Base-by-base conservation (phyloP, 805 yeast genomes). In the Kodamaea fukazawae region DNA sequence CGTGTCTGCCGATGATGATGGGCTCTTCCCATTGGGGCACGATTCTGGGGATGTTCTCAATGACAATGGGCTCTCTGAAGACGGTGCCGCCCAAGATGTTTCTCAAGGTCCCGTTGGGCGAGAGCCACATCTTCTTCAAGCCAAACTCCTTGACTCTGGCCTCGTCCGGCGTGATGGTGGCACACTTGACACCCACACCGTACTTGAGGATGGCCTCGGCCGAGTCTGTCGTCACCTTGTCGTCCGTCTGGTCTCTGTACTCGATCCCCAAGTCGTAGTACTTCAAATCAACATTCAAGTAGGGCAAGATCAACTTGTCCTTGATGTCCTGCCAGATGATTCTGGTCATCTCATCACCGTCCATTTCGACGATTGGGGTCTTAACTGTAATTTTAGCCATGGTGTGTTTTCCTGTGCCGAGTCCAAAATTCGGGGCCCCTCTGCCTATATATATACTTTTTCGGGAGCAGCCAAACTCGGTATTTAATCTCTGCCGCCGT, bases 281-380 rank as follows among this genome's bases (percentile, higher is more conserved):
- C 53, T 83, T 81, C 60, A 85, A 69, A 49, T 84, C 88, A 32
- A 85, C 73, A 48, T 85, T 85, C 47, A 85, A 61, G 58, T 78
- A 83, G 6, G 91, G 93, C 44, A 67, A 57, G 54, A 85, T 75
- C 51, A 85, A 71, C 57, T 79, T 76, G 44, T 74, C 76, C 61
- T 83, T 83, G 65, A 85, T 85, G 53, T 76, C 70, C 47, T 78
- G 73, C 93, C 93, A 85, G 60, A 85, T 85, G 56, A 85, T 83
- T 61, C 91, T 71, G 47, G 93, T 85, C 91, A 83, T 83, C 61
- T 85, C 93, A 61, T 85, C 93, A 53, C 93, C 93, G 55, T 84
- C 90, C 57, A 85, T 59, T 50, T 85, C 93, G 41, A 85, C 93
- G 46, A 85, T 69, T 33, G 91, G 91, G 40, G 72, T 76, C 54